A percentile compares a stretch with the other conserved stretches of the same genome.
Conservation (phyloP, 805 yeast species). For the Candida andamanensis region DNA sequence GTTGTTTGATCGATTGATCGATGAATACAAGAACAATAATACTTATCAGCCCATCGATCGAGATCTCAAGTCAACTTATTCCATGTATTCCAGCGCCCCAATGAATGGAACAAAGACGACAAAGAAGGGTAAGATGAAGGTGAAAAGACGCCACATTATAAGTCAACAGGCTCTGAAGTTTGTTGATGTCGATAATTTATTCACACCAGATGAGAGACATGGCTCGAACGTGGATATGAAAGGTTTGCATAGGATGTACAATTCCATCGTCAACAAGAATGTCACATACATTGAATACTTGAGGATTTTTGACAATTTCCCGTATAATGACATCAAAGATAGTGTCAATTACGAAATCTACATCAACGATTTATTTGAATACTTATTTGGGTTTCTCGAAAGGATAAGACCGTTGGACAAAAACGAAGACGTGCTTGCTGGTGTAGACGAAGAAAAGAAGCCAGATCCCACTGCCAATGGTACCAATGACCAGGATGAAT, state of each 20-base stretch:
- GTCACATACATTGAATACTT: slow-evolving; percentile 49
- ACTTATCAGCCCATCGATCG: slow-evolving; percentile 8
- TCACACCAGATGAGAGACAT: slow-evolving; percentile 54
- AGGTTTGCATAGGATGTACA: slow-evolving; percentile 47
- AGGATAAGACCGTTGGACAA: slow-evolving; percentile 47
- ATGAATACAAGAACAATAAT: slow-evolving; percentile 2
- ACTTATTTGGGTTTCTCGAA: slow-evolving; percentile 45
- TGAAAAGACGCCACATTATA: slow-evolving; percentile 34
- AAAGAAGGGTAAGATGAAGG: slow-evolving; percentile 16
- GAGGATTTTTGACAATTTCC: slow-evolving; percentile 38
- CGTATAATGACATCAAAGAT: slow-evolving; percentile 4
- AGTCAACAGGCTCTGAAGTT: slow-evolving; percentile 45
- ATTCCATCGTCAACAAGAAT: slow-evolving; percentile 20
- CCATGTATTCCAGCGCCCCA: slow-evolving; percentile 22
- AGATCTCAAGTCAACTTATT: slow-evolving; percentile 13
- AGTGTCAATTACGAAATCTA: slow-evolving; percentile 38
- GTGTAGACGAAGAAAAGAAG: slow-evolving; percentile 2
- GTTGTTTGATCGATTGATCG: slow-evolving; percentile 6
- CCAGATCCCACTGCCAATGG: slow-evolving; percentile 4
- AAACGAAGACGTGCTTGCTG: slow-evolving; percentile 20
- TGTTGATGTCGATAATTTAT: slow-evolving; percentile 44
- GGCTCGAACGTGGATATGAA: slow-evolving; percentile 63
- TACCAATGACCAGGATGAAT: slow-evolving; percentile 21
- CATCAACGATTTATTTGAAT: slow-evolving; percentile 40
- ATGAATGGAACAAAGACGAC: slow-evolving; percentile 11